A percentile compares a stretch with the other conserved stretches of the same genome.
Evolutionary conservation across 768 basidiomycete genomes (phyloP).

Genomic region (Boletus huronensis): DNA sequence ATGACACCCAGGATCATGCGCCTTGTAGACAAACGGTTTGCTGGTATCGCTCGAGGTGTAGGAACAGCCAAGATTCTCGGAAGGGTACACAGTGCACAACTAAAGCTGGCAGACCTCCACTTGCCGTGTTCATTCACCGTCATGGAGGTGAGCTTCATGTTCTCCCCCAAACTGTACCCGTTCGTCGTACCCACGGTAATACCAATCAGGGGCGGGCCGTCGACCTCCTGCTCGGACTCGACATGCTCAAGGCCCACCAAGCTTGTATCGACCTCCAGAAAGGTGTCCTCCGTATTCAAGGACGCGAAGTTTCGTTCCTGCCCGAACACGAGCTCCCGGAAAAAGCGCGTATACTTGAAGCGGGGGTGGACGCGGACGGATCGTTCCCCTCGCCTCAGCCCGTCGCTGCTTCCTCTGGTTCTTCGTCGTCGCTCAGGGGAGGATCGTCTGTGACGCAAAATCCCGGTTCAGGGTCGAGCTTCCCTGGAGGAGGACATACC

Average conservation of each 20-base stretch:
- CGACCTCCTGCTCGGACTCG: constrained; percentile 95
- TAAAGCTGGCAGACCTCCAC: constrained; percentile 80
- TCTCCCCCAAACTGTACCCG: too few species aligned
- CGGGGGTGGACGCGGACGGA: constrained; percentile 27
- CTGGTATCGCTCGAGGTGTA: constrained; percentile 89
- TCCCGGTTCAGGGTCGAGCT: constrained; percentile 46
- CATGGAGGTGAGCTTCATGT: constrained; percentile 64
- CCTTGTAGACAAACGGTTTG: constrained; percentile 79
- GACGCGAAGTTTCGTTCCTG: constrained; percentile 83
- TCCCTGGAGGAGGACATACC: constrained; percentile 69
- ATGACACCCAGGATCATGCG: constrained; percentile 74
- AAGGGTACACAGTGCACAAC: constrained; percentile 87
- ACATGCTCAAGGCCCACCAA: constrained; percentile 98
- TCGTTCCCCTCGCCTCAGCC: constrained; percentile 19
- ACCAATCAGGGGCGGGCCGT: constrained; percentile 75
- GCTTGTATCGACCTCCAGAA: constrained; percentile 93
- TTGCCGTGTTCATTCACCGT: constrained; percentile 92
- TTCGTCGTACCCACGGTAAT: not conserved
- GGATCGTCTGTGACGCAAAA: constrained; percentile 18
- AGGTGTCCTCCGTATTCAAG: constrained; percentile 88
- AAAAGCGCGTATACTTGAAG: constrained; percentile 54
- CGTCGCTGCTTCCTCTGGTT: constrained; percentile 17
- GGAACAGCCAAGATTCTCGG: constrained; percentile 94
- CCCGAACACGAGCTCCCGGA: constrained; percentile 93
- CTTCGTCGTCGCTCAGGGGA: constrained; percentile 6